Base-by-base conservation (phyloP, 192 early-diverging fungal species). In the Lunasporangiospora selenospora region DNA sequence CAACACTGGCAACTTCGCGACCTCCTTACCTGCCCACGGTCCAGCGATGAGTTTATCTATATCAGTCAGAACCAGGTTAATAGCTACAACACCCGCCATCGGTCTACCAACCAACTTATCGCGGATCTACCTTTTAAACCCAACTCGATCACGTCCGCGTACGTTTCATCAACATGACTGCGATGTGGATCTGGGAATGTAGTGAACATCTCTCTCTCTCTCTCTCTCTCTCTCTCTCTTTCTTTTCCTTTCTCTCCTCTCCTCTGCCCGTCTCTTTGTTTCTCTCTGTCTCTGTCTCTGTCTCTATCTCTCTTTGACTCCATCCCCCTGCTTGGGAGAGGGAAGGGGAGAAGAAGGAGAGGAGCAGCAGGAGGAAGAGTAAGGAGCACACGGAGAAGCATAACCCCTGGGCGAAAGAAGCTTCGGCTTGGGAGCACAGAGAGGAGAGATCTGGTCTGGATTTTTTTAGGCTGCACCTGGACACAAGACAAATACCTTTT, bases 1-100 rank as follows among this genome's bases (percentile, higher is more conserved):
- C 93, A 95, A 56, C 96, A 98, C 81, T 96, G 94, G 95, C 96
- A 98, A 77, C 81, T 98, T 40, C 85, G 95, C 29, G 95, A 98
- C 69, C 85, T 97, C 24, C 78, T 98, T 12, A 65, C 89, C 6
- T 93, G 95, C 44, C 91, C 92, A 4, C 81, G 81, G 26, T 78
- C 75, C 23, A 86, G 79, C 52, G 82, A 84, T 18, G 89, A 95
- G 77, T 84, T 98, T 27, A 85, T 93, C 31, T 93, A 90, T 62
- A 90, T 95, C 26, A 84, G 88, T 53, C 82, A 86, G 32, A 90
- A 86, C 67, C 80, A 84, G 34, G 90, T 94, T 27, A 80, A 70
- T 43, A 54, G 54, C 23, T 88, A 88, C 60, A 85, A 90, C 42
- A 88, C 88, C 24, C 75, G 83, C 24, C 77, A 75, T 29, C 76